Percentiles rank a stretch among this genome's conserved stretches.
Conservation (phyloP, 2,329 filamentous ascomycete genomes). For the Fusarium nurragi region DNA sequence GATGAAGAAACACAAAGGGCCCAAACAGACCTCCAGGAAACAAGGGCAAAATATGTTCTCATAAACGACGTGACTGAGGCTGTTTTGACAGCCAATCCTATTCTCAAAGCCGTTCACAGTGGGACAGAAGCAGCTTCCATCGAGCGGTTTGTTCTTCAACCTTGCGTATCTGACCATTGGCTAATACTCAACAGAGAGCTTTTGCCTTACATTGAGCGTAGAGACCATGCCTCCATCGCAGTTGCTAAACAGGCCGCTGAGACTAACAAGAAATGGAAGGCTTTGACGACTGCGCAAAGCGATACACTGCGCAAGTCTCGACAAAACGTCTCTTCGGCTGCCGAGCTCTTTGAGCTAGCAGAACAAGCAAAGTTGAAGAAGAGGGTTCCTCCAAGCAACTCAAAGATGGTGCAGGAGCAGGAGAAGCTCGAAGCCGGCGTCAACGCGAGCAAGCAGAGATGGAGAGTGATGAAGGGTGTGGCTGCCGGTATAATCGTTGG, state of each 20-base stretch:
- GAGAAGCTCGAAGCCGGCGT: slow-evolving; percentile 66
- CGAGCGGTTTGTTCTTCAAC: slow-evolving; percentile 66
- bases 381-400: slow-evolving; percentile 63
- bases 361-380: slow-evolving; percentile 63
- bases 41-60: slow-evolving; percentile 74
- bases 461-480: slow-evolving; percentile 80
- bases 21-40: slow-evolving; percentile 73
- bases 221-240: slow-evolving; percentile 72
- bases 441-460: slow-evolving; percentile 70
- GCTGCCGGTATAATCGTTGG: slow-evolving; percentile 81
- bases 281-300: slow-evolving; percentile 66
- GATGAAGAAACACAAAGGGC: slow-evolving; percentile 64
- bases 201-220: slow-evolving; percentile 70
- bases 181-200: slow-evolving; percentile 64
- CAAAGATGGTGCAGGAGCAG: slow-evolving; percentile 64
- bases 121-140: slow-evolving; percentile 70
- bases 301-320: slow-evolving; percentile 65
- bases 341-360: slow-evolving; percentile 70
- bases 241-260: slow-evolving; percentile 68
- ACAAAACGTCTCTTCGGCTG: slow-evolving; percentile 71
- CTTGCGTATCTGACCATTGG: background rate
- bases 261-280: slow-evolving; percentile 60
- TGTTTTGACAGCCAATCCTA: slow-evolving; percentile 77
- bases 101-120: slow-evolving; percentile 79
- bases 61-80: slow-evolving; percentile 74